Conservation (phyloP, 345 rosid genomes). For the Melaleuca alternifolia region DNA sequence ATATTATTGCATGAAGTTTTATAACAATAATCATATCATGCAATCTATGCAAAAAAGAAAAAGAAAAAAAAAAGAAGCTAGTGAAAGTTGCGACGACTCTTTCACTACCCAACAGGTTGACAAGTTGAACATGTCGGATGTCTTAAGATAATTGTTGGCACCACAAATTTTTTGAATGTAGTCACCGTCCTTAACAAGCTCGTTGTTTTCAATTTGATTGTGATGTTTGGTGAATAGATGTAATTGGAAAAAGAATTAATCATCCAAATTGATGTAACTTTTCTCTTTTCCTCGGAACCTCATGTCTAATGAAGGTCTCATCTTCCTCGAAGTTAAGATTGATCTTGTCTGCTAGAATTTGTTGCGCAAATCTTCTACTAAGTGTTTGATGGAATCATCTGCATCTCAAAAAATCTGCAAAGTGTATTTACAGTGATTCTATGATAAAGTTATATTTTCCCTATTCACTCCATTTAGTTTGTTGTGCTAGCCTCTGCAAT, state of each 20-base stretch:
- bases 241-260: not conserved
- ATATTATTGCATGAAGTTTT: no score
- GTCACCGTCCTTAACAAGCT: not conserved
- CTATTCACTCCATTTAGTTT: not conserved
- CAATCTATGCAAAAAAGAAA: no score
- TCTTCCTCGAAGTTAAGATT: not conserved
- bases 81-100: no score
- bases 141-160: not conserved
- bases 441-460: no score
- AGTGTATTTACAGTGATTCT: not conserved
- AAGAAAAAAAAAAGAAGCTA: no score
- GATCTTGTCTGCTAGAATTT: not conserved
- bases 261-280: not conserved
- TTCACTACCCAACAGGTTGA: not conserved
- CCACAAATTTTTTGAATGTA: not conserved
- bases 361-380: not conserved
- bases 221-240: not conserved
- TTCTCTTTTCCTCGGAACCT: not conserved
- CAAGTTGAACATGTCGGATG: not conserved
- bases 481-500: not conserved
- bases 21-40: no score
- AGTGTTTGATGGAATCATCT: not conserved
- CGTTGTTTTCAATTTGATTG: not conserved
- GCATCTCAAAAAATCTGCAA: not conserved
- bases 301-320: not conserved